phyloP scores from a whole-genome alignment of 352 stramenopile species.

The Globisporangium nodosum region DNA sequence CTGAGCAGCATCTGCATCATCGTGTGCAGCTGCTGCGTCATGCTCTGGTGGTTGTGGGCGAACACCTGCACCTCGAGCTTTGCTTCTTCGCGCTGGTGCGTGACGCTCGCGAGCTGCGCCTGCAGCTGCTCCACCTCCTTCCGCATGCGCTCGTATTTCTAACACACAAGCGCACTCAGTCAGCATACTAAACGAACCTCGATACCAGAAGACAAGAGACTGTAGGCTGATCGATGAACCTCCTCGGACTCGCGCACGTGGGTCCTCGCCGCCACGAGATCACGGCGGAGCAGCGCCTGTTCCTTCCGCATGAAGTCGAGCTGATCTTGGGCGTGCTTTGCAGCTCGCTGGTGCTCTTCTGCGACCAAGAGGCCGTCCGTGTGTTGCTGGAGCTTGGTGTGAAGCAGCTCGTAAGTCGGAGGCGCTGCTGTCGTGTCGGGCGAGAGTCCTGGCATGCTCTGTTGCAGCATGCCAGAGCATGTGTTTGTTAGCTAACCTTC shows the following conservation, averaged over 20 bases:
- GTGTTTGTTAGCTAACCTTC: background rate
- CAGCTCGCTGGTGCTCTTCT: conserved; percentile 21
- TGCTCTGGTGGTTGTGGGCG: conserved; percentile 59
- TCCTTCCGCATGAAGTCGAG: conserved; percentile 62
- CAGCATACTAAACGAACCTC: background rate
- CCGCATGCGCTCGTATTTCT: conserved; percentile 21
- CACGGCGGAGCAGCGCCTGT: conserved; percentile 32
- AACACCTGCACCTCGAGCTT: conserved; percentile 50
- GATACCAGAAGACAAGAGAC: background rate
- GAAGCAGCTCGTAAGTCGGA: conserved; percentile 11
- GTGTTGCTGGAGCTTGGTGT: conserved; percentile 19
- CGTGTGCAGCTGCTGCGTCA: conserved; percentile 68
- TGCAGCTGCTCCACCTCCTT: conserved; percentile 25
- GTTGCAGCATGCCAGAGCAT: background rate
- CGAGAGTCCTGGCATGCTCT: conserved; percentile 4
- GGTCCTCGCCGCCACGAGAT: conserved; percentile 44
- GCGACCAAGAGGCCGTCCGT: conserved; percentile 23
- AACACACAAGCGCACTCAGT: background rate
- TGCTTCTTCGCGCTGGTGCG: conserved; percentile 46
- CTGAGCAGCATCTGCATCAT: conserved; percentile 72
- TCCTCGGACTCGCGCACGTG: conserved; percentile 49
- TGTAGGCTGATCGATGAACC: conserved; percentile 4
- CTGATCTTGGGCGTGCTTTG: conserved; percentile 54
- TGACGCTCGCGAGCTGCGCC: conserved; percentile 25
- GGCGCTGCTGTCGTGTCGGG: background rate